Evolutionary conservation across 805 yeast genomes (phyloP).

Genomic region (Saccharomyces eubayanus): DNA sequence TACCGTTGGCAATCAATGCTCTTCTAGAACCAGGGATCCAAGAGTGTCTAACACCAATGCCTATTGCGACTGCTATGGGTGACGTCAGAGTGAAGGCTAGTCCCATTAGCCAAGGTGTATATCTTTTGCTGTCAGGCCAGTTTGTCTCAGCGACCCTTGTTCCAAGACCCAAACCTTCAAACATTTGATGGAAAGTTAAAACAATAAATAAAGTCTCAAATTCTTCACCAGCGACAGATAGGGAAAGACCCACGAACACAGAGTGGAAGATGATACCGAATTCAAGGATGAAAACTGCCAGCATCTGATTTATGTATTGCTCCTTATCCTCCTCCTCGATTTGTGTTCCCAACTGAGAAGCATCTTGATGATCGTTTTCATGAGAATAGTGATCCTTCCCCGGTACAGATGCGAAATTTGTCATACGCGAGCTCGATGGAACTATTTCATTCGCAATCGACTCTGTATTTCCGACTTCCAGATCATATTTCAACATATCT

Average conservation of each 20-base stretch:
- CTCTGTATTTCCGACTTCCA: background rate
- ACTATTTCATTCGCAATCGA: background rate
- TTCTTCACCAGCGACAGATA: slow-evolving; percentile 72
- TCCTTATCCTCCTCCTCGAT: slow-evolving; percentile 29
- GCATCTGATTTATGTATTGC: slow-evolving; percentile 46
- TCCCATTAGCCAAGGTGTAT: slow-evolving; percentile 54
- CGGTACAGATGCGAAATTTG: slow-evolving; percentile 4
- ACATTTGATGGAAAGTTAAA: slow-evolving; percentile 66
- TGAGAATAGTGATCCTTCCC: slow-evolving; percentile 11
- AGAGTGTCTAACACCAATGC: slow-evolving; percentile 60
- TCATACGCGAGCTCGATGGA: background rate
- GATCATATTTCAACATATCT: background rate
- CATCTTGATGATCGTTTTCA: slow-evolving; percentile 8
- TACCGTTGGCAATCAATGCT: slow-evolving; percentile 60
- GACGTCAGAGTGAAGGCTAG: slow-evolving; percentile 48
- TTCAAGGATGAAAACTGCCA: slow-evolving; percentile 54
- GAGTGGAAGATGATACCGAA: slow-evolving; percentile 81
- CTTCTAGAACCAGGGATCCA: slow-evolving; percentile 52
- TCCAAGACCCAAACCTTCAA: slow-evolving; percentile 82
- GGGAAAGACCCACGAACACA: slow-evolving; percentile 67
- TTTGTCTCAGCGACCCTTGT: slow-evolving; percentile 56
- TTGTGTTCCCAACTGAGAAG: slow-evolving; percentile 7
- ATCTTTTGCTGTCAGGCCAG: slow-evolving; percentile 40
- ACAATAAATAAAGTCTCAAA: slow-evolving; percentile 64
- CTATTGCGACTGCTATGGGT: slow-evolving; percentile 71